phyloP scores from a whole-genome alignment of 2,329 filamentous ascomycete genomes.

The Neofusicoccum cordaticola region DNA sequence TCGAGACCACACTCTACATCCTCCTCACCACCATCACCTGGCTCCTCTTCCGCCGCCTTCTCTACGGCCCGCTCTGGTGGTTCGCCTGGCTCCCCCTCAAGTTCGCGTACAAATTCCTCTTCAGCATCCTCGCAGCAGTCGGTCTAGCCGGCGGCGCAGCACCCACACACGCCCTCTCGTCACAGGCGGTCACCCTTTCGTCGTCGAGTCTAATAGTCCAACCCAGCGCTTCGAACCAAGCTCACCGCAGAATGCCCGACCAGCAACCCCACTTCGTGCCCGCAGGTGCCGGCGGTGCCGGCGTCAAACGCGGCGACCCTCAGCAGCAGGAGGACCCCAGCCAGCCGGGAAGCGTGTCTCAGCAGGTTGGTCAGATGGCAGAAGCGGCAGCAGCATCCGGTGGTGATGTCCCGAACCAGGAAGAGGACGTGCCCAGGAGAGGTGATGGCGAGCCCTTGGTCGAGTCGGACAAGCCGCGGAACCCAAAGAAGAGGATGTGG shows the following conservation, averaged over 20 bases:
- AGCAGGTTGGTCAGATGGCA: conserved; percentile 45
- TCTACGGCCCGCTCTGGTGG: conserved; percentile 92
- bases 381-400: conserved; percentile 23
- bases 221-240: conserved; percentile 40
- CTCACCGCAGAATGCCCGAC: conserved; percentile 31
- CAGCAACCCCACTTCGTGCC: conserved; percentile 34
- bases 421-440: conserved; percentile 31
- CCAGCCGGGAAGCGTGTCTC: conserved; percentile 34
- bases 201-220: conserved; percentile 42
- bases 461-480: conserved; percentile 41
- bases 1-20: conserved; percentile 85
- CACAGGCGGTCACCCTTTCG: conserved; percentile 18
- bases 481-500: conserved; percentile 63
- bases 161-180: background rate
- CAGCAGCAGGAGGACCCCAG: conserved; percentile 31
- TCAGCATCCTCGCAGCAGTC: conserved; percentile 55
- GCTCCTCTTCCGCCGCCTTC: conserved; percentile 77
- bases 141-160: conserved; percentile 32
- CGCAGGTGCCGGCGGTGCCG: conserved; percentile 52
- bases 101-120: conserved; percentile 57
- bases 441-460: conserved; percentile 48
- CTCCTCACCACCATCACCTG: conserved; percentile 74
- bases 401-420: background rate
- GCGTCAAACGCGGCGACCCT: conserved; percentile 34
- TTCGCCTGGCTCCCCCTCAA: conserved; percentile 80